phyloP scores from a whole-genome alignment of 345 rosid species.

The Xanthoceras sorbifolium region DNA sequence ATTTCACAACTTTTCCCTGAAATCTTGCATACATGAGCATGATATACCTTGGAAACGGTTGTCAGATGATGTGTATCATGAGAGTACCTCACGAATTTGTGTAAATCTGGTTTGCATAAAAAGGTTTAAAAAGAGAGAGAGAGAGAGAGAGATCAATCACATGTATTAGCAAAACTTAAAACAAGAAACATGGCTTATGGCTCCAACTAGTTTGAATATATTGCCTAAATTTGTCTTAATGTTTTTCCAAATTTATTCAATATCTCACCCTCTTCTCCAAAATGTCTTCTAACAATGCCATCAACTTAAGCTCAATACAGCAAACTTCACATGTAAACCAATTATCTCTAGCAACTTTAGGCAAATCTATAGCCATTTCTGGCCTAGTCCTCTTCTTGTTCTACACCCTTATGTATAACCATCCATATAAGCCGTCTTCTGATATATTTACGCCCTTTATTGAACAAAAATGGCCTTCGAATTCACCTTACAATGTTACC shows the following conservation, averaged over 20 bases:
- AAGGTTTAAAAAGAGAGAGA: too few relatives aligned
- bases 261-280: neutral
- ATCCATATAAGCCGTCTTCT: neutral
- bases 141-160: neutral
- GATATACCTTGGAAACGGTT: too few relatives aligned
- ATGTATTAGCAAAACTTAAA: neutral
- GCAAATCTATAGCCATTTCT: constrained; percentile 25
- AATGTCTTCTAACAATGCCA: constrained; percentile 13
- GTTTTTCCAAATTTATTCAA: too few relatives aligned
- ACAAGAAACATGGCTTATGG: too few relatives aligned
- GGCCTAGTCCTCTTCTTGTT: constrained; percentile 27
- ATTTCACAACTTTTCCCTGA: neutral
- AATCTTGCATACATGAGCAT: too few relatives aligned
- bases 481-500: neutral
- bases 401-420: constrained; percentile 16
- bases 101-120: too few relatives aligned
- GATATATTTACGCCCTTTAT: neutral
- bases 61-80: too few relatives aligned
- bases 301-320: neutral
- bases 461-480: constrained; percentile 6
- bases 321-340: constrained; percentile 12
- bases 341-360: constrained; percentile 10
- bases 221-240: too few relatives aligned
- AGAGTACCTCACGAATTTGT: too few relatives aligned
- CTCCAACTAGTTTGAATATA: too few relatives aligned